phyloP scores from a whole-genome alignment of 345 rosid species.

The Euphorbia tirucalli region DNA sequence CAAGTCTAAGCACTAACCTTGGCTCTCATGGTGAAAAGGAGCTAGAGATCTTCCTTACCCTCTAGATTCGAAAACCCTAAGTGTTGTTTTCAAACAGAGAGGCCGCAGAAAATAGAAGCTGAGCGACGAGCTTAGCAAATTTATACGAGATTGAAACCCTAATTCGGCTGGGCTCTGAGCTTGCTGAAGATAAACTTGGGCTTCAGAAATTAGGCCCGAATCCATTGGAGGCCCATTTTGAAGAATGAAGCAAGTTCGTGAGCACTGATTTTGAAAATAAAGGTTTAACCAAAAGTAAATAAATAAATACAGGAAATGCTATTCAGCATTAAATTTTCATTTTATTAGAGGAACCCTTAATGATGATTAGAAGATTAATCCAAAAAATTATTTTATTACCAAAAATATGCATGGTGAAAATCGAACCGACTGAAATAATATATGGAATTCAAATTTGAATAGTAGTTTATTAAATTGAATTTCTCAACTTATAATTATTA shows the following conservation, averaged over 20 bases:
- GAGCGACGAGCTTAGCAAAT: neutral
- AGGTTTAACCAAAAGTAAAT: too few species aligned
- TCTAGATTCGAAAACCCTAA: conserved; percentile 22
- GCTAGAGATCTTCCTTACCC: neutral
- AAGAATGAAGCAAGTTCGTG: neutral
- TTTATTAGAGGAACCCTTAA: too few species aligned
- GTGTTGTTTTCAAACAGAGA: neutral
- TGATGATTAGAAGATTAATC: too few species aligned
- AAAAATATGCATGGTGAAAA: too few species aligned
- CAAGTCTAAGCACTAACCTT: conserved; percentile 42
- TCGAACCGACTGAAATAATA: too few species aligned
- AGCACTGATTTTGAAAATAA: too few species aligned
- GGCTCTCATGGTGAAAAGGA: conserved; percentile 64
- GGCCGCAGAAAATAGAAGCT: conserved; percentile 16
- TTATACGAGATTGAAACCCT: conserved; percentile 21
- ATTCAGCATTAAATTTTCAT: too few species aligned
- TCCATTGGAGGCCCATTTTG: neutral
- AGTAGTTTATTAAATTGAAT: too few species aligned
- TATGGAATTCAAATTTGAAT: too few species aligned
- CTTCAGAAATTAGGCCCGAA: neutral
- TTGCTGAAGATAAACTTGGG: neutral
- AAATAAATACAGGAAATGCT: too few species aligned
- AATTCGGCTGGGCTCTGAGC: neutral
- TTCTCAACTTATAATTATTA: too few species aligned
- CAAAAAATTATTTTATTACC: too few species aligned